Conservation (phyloP, 108 stramenopile species). For the Mayamaea pseudoterrestris region DNA sequence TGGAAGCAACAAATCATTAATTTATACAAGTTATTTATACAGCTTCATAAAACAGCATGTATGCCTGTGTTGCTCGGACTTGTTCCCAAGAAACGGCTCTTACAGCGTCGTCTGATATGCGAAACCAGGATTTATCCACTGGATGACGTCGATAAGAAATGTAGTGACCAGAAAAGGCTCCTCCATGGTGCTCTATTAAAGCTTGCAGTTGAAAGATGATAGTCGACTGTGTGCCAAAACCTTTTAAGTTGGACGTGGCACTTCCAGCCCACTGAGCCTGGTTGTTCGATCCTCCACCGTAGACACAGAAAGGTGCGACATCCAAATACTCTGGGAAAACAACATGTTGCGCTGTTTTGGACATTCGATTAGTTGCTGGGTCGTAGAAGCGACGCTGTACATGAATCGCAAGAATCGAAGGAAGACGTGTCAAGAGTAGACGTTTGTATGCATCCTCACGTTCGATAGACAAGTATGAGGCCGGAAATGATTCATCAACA, state of each 20-base stretch:
- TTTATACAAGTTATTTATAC: slow-evolving; percentile 6
- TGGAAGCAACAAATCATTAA: not conserved
- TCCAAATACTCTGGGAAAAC: slow-evolving; percentile 52
- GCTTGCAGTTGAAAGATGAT: slow-evolving; percentile 52
- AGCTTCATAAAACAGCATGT: slow-evolving; percentile 73
- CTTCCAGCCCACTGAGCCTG: not conserved
- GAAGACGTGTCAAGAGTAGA: slow-evolving; percentile 50
- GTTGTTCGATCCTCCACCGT: slow-evolving; percentile 23
- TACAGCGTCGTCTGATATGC: slow-evolving; percentile 53
- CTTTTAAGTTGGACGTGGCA: not conserved
- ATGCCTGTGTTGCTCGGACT: slow-evolving; percentile 62
- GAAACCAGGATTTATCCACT: slow-evolving; percentile 32
- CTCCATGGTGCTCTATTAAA: slow-evolving; percentile 72
- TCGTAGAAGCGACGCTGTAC: slow-evolving; percentile 76
- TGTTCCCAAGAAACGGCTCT: slow-evolving; percentile 34
- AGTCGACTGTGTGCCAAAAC: slow-evolving; percentile 13
- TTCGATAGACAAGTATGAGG: not conserved
- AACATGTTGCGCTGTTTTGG: slow-evolving; percentile 51
- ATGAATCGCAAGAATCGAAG: slow-evolving; percentile 58
- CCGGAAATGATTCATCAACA: not conserved
- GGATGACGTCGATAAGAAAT: slow-evolving; percentile 41
- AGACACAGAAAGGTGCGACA: slow-evolving; percentile 47
- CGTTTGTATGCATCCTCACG: slow-evolving; percentile 42
- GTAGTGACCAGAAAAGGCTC: slow-evolving; percentile 67
- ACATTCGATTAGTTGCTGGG: slow-evolving; percentile 28